Evolutionary conservation across 345 rosid species (phyloP).

Genomic region (Salix purpurea): DNA sequence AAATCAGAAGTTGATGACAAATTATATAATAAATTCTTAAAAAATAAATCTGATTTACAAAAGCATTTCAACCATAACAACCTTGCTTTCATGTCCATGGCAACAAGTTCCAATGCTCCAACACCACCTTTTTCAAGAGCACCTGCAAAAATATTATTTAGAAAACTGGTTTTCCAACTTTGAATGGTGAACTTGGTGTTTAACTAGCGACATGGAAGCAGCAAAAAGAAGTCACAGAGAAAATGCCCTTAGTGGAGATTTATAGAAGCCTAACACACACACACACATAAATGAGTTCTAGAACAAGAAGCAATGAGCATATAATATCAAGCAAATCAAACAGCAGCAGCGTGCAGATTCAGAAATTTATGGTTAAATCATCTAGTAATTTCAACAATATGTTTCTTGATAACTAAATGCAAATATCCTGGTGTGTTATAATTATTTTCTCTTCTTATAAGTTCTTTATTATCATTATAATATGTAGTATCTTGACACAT

Average conservation of each 20-base stretch:
- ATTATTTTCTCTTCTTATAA: too few species aligned
- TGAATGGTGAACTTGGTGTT: neutral
- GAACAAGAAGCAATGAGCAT: neutral
- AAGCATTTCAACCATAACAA: slow-evolving; percentile 27
- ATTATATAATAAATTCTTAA: slow-evolving; percentile 10
- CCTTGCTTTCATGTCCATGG: slow-evolving; percentile 99
- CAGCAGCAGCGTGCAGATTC: too few species aligned
- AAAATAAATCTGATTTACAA: neutral
- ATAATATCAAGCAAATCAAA: neutral
- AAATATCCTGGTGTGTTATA: too few species aligned
- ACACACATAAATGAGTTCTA: neutral
- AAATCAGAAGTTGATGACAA: slow-evolving; percentile 18
- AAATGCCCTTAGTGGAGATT: neutral
- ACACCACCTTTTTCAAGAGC: slow-evolving; percentile 97
- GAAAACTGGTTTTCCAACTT: slow-evolving; percentile 4
- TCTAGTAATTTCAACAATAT: too few species aligned
- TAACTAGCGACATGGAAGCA: neutral
- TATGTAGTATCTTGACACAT: too few species aligned
- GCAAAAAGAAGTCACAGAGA: neutral
- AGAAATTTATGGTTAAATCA: too few species aligned
- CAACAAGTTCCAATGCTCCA: slow-evolving; percentile 97
- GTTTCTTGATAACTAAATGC: too few species aligned
- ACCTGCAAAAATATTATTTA: slow-evolving; percentile 39
- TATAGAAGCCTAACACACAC: neutral
- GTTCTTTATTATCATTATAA: too few species aligned